phyloP scores from a whole-genome alignment of 2,329 filamentous ascomycete genomes.

The Mariannaea elegans region DNA sequence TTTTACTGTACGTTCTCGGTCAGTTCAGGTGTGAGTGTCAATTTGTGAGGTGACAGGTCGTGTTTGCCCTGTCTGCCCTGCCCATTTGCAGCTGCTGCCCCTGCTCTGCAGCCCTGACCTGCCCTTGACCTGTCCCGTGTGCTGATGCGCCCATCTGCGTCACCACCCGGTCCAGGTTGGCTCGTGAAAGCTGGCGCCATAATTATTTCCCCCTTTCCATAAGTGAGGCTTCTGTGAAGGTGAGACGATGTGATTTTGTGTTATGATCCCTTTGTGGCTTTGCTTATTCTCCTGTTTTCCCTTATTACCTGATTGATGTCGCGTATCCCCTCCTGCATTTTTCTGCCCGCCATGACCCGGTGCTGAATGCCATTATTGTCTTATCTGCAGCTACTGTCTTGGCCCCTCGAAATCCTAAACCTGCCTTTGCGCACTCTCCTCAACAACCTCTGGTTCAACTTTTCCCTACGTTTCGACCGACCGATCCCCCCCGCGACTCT shows the following conservation, averaged over 20 bases:
- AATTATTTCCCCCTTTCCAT: constrained; percentile 37
- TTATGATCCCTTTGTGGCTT: constrained; percentile 3
- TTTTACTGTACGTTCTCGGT: constrained; percentile 25
- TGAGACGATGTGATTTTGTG: constrained; percentile 36
- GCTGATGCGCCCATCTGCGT: constrained; percentile 27
- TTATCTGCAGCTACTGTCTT: constrained; percentile 40
- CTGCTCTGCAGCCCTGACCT: constrained; percentile 10
- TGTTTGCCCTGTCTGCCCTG: not conserved
- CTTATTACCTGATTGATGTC: not conserved
- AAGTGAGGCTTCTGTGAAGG: constrained; percentile 23
- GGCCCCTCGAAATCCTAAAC: constrained; percentile 43
- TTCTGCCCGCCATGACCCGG: constrained; percentile 20
- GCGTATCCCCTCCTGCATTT: not conserved
- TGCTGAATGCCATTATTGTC: constrained; percentile 40
- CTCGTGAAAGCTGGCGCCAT: constrained; percentile 40
- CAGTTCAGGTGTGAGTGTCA: constrained; percentile 1
- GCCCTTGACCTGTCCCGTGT: constrained; percentile 19
- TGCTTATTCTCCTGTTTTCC: constrained; percentile 13
- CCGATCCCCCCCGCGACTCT: constrained; percentile 18
- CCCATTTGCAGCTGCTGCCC: not conserved
- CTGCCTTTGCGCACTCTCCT: constrained; percentile 41
- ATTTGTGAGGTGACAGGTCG: not conserved
- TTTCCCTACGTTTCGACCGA: constrained; percentile 29
- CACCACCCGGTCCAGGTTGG: constrained; percentile 35
- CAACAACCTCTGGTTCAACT: constrained; percentile 38